phyloP scores from a whole-genome alignment of 768 basidiomycete species.

The Tremella fuciformis region DNA sequence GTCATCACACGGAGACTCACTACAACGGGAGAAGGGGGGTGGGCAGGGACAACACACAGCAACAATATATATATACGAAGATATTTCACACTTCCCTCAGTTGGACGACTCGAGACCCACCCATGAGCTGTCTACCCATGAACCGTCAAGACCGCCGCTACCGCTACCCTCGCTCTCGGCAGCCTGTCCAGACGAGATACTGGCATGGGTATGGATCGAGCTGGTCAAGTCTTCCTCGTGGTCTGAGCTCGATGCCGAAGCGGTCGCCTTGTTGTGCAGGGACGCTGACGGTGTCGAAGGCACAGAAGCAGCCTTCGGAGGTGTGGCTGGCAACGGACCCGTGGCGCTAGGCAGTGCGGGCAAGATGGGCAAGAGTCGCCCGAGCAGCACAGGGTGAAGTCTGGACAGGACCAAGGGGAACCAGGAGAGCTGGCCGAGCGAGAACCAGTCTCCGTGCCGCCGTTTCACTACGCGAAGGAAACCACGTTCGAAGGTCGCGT shows the following conservation, averaged over 20 bases:
- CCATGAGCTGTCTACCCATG: conserved; percentile 7
- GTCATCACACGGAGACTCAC: too few species aligned
- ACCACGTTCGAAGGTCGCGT: conserved; percentile 25
- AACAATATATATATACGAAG: too few species aligned
- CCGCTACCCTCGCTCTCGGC: conserved; percentile 15
- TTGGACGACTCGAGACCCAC: too few species aligned
- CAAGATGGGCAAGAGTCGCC: conserved; percentile 19
- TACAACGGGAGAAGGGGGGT: too few species aligned
- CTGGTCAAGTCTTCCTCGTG: conserved; percentile 33
- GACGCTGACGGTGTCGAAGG: neutral
- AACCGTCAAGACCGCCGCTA: conserved; percentile 15
- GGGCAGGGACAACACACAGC: too few species aligned
- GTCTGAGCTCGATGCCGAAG: conserved; percentile 23
- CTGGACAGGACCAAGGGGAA: conserved; percentile 26
- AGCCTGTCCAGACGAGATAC: conserved; percentile 13
- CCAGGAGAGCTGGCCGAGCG: conserved; percentile 31
- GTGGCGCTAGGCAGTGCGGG: conserved; percentile 25
- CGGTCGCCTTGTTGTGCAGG: conserved; percentile 1
- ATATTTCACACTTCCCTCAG: too few species aligned
- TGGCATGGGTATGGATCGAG: conserved; percentile 30
- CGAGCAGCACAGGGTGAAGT: conserved; percentile 24
- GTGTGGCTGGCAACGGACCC: conserved; percentile 20
- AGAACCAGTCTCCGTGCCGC: conserved; percentile 4
- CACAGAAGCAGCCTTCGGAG: conserved; percentile 2
- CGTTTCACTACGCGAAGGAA: conserved; percentile 29